Evolutionary conservation across 768 basidiomycete genomes (phyloP).

Genomic region (Chalciporus sphaerocephalus): DNA sequence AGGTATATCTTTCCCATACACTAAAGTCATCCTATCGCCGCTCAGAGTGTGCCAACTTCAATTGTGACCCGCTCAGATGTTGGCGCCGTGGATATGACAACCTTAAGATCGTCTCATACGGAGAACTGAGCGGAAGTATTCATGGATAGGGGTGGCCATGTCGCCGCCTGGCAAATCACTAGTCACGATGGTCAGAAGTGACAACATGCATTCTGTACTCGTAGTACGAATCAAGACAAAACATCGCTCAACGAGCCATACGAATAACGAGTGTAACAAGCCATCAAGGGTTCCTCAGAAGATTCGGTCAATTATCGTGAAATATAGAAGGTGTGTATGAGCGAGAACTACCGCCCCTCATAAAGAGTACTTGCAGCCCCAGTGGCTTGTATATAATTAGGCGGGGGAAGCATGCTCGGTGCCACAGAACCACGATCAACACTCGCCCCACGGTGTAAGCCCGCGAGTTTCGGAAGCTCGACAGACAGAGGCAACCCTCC

Average conservation of each 20-base stretch:
- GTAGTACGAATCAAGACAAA: background rate
- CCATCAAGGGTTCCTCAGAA: background rate
- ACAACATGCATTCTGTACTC: too few relatives aligned
- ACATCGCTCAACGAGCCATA: too few relatives aligned
- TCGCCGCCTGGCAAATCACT: too few relatives aligned
- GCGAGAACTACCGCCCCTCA: background rate
- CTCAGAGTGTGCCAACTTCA: too few relatives aligned
- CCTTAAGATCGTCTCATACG: too few relatives aligned
- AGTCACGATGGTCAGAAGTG: too few relatives aligned
- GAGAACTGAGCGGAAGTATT: too few relatives aligned
- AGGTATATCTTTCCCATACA: too few relatives aligned
- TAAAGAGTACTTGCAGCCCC: background rate
- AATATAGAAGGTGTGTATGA: background rate
- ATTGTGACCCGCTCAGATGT: too few relatives aligned
- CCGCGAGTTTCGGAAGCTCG: slow-evolving; percentile 15
- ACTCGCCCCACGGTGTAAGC: slow-evolving; percentile 4
- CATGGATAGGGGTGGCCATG: too few relatives aligned
- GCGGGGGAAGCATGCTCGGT: slow-evolving; percentile 19
- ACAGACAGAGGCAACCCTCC: slow-evolving; percentile 10
- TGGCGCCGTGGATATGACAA: too few relatives aligned
- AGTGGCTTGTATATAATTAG: slow-evolving; percentile 22
- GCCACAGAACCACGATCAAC: slow-evolving; percentile 12
- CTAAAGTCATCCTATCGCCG: too few relatives aligned
- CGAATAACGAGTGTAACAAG: background rate
- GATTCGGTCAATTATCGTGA: background rate